Percentiles rank a stretch among this genome's conserved stretches.
Conservation (phyloP, 768 basidiomycete species). For the Mycena pura region DNA sequence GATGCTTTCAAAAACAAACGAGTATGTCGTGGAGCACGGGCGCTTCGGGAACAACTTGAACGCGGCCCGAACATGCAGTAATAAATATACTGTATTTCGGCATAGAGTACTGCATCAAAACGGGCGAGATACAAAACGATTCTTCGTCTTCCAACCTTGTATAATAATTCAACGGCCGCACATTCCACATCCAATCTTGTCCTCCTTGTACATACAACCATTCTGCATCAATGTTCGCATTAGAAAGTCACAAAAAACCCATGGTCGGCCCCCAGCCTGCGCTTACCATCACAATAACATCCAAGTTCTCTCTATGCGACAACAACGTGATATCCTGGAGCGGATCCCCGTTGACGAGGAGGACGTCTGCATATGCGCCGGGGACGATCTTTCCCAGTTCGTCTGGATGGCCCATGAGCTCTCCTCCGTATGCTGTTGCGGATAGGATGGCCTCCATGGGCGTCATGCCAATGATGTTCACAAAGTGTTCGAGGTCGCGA, state of each 20-base stretch:
- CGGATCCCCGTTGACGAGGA: slow-evolving; percentile 44
- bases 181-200: not conserved
- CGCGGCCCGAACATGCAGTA: too few relatives aligned
- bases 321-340: slow-evolving; percentile 42
- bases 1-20: too few relatives aligned
- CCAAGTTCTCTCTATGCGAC: slow-evolving; percentile 38
- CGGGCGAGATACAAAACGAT: too few relatives aligned
- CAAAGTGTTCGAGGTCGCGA: slow-evolving; percentile 44
- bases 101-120: too few relatives aligned
- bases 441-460: slow-evolving; percentile 46
- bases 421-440: slow-evolving; percentile 43
- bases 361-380: slow-evolving; percentile 44
- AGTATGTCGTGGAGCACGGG: too few relatives aligned
- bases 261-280: too few relatives aligned
- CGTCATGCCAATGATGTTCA: slow-evolving; percentile 40
- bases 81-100: too few relatives aligned
- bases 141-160: too few relatives aligned
- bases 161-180: not conserved
- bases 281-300: slow-evolving; percentile 44
- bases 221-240: not conserved
- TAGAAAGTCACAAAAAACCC: not conserved
- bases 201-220: slow-evolving; percentile 3
- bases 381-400: slow-evolving; percentile 45
- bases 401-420: slow-evolving; percentile 42
- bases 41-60: too few relatives aligned